Evolutionary conservation across 129 eudicot genomes (phyloP), one percentile per base, ranked within the genome.

Genomic region (Arctium minus): DNA sequence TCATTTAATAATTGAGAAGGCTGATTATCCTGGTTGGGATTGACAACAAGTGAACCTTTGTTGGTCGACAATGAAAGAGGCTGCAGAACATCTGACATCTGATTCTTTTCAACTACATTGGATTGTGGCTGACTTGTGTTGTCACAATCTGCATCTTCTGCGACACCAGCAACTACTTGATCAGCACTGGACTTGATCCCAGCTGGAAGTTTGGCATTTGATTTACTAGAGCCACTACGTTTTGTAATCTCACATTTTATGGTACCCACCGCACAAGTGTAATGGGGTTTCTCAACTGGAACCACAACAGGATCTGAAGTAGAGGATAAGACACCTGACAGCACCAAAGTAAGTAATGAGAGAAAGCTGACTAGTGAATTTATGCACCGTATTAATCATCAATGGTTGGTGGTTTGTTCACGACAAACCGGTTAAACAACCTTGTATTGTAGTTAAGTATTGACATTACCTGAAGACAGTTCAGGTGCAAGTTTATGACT

Each of bases 271-370:
- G 85, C 75, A 44, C 85, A 85, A 38, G 80, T 74, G 11, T 65
- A 64, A 56, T 70, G 75, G 48, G 88, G 75, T 72, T 86, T 88
- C 78, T 78, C 75, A 74, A 85, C 50, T 67, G 84, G 88, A 78
- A 86, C 84, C 84, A 85, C 73, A 15, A 87, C 80, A 79, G 87
- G 82, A 89, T 87, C 88, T 79, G 90, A 79, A 10, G 87, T 75
- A 88, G 82, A 79, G 38, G 87, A 78, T 50, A 85, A 18, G 72
- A 86, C 53, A 79, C 85, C 89, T 76, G 85, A 76, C 38, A 84
- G 35, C 42, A 74, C 18, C 30, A 3, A 50, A 72, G 39, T 72
- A 72, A 71, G 62, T 70, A 75, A 33, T 40, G 8, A 39, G 44
- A 37, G 46, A 62, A 33, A 60, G 48, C 35, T 78, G n/a, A 18